Base-by-base conservation (phyloP, 1,139 yeast species). In the Scheffersomyces stambukii region DNA sequence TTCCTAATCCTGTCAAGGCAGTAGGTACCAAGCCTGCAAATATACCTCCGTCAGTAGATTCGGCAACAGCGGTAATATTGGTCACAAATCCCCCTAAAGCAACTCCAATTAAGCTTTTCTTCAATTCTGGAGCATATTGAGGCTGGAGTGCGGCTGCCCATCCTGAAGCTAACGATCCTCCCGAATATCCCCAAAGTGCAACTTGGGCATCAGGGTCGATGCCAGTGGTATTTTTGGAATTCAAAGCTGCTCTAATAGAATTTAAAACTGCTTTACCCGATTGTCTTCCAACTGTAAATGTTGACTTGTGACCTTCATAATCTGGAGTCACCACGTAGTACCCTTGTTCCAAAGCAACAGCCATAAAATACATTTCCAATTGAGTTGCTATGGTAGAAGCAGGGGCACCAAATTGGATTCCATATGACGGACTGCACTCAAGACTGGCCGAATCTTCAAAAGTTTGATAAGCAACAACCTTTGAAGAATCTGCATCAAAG, bases 41-140 rank as follows among this genome's bases (percentile, higher is more conserved):
- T 3, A 43, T 12, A 1, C 41, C 29, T 5, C 60, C 59, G 19
- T 58, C 62, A 19, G 45, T 32, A 5, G 42, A 38, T n/a, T 38
- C 49, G 2, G 57, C 55, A 4, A 54, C 45, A 8, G 50, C 46
- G 6, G 40, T 49, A 28, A 36, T 48, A 35, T 46, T 56, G 4
- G 60, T 42, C 6, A 54, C 53, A 35, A 52, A 45, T 1, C 67
- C 67, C 1, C 68, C 68, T 9, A 55, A 28, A 0, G 60, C 56
- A n/a, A 50, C 54, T 4, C 64, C 66, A 22, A 49, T 37, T 6
- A 61, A 29, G 26, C 48, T 43, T 1, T 33, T 14, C 6, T 23
- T 25, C 23, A 62, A 47, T 5, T 61, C 64, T 2, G 61, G 59
- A 0, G 68, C 67, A 34, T 61, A 61, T 1, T 33, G 29, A 4